Evolutionary conservation across 148 eudicot genomes (phyloP), one percentile per base, ranked within the genome.

Genomic region (Camellia japonica): DNA sequence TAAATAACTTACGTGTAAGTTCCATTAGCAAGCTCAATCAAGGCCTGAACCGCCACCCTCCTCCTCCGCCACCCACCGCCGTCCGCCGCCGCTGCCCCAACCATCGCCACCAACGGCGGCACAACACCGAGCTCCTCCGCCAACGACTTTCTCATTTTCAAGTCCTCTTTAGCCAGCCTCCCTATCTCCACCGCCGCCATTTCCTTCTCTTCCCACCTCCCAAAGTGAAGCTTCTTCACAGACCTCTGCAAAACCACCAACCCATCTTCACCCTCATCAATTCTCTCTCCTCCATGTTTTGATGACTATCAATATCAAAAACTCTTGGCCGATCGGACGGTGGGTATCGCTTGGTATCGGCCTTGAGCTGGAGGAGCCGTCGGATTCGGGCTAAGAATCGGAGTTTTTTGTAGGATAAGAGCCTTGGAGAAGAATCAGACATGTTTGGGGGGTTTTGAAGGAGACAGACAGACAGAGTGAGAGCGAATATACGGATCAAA

Each of bases 81-180:
- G 38, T 30, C 38, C 1, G 38, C 38, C 54, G 71, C 87, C 60
- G 76, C 86, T 19, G 85, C 84, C 7, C 78, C 95, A 76, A 84
- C 88, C 97, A 95, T 95, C 6, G 81, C 89, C 54, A 93, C 94
- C 84, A 95, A 82, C 1, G 93, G 91, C 82, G 89, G 89, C 72
- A 95, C 81, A 75, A 95, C 98, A 8, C 98, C 97, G 6, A 95
- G 91, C 80, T 90, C 97, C 80, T 90, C 97, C 68, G 88, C 94
- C 88, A 93, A 58, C 18, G 44, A 66, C 76, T 81, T 87, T 76
- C 89, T 77, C 79, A 71, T 75, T 82, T 87, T 80, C 78, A 80
- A 80, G 38, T 86, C 87, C 15, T 78, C 82, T 8, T 78, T 77
- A 4, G 93, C 91, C 69, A 95, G 72, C 79, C 83, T 77, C 82